A percentile compares a stretch with the other conserved stretches of the same genome.
Conservation (phyloP, 371 early-diverging fungal genomes). For the Batrachochytrium dendrobatidis region DNA sequence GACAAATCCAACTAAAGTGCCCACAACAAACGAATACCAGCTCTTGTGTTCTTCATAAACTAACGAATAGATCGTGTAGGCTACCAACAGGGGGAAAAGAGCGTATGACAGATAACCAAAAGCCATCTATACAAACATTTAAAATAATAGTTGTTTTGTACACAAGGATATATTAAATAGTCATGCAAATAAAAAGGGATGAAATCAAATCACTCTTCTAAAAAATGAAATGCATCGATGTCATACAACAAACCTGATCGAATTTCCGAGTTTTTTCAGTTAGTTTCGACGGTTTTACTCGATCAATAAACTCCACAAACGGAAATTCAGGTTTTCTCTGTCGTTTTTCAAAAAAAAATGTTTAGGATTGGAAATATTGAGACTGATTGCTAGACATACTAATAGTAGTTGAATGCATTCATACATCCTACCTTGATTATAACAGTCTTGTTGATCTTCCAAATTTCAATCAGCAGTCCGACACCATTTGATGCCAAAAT, state of each 20-base stretch:
- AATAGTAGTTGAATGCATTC: not conserved
- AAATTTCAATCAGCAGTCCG: slow-evolving; percentile 76
- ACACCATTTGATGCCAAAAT: slow-evolving; percentile 72
- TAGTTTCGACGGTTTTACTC: slow-evolving; percentile 49
- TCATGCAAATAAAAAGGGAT: slow-evolving; percentile 13
- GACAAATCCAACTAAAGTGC: slow-evolving; percentile 76
- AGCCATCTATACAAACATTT: slow-evolving; percentile 51
- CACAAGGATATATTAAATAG: not conserved
- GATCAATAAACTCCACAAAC: slow-evolving; percentile 34
- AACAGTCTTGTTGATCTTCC: slow-evolving; percentile 82
- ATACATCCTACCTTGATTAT: slow-evolving; percentile 51
- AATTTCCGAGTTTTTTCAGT: slow-evolving; percentile 76
- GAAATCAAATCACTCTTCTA: slow-evolving; percentile 4
- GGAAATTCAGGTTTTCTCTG: slow-evolving; percentile 33
- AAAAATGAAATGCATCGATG: too few species aligned
- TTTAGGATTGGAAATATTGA: too few species aligned
- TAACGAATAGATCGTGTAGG: slow-evolving; percentile 79
- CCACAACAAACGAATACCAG: slow-evolving; percentile 87
- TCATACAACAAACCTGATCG: slow-evolving; percentile 48
- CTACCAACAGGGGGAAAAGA: slow-evolving; percentile 69
- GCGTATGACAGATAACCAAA: slow-evolving; percentile 76
- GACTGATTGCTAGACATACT: not conserved
- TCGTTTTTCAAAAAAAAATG: not conserved
- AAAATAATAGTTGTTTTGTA: not conserved
- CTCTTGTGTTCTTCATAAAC: slow-evolving; percentile 80